phyloP scores from a whole-genome alignment of 2,329 filamentous ascomycete species.

The Penicillium sp. region DNA sequence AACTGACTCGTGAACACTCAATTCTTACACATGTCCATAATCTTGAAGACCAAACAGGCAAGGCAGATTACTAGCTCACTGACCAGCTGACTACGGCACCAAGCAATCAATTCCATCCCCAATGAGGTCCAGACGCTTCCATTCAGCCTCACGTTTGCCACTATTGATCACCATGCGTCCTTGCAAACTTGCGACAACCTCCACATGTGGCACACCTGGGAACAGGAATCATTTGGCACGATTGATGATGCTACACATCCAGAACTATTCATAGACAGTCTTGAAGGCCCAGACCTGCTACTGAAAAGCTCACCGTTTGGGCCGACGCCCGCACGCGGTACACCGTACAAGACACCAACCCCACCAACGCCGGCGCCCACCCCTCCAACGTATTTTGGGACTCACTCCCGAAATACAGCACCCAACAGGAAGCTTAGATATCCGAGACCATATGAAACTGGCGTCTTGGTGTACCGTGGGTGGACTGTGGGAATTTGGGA shows the following conservation, averaged over 20 bases:
- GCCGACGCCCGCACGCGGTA: background rate
- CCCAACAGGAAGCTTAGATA: background rate
- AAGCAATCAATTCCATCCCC: no score
- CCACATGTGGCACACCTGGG: background rate
- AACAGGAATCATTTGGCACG: background rate
- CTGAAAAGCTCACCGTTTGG: background rate
- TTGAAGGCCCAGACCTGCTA: background rate
- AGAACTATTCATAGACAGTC: background rate
- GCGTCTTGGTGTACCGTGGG: background rate
- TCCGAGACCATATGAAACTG: background rate
- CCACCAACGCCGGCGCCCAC: background rate
- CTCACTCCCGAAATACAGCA: background rate
- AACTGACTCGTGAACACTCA: background rate
- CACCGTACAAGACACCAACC: no score
- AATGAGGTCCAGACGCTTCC: background rate
- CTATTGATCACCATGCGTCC: background rate
- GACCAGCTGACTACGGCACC: background rate
- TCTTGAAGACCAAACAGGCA: background rate
- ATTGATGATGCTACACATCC: background rate
- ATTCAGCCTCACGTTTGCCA: background rate
- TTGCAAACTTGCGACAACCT: background rate
- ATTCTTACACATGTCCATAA: background rate
- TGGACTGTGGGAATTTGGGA: background rate
- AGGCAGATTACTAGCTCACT: background rate
- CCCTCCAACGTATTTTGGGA: background rate